Base-by-base conservation (phyloP, 495 filamentous ascomycete species). In the Xylaria venustula region DNA sequence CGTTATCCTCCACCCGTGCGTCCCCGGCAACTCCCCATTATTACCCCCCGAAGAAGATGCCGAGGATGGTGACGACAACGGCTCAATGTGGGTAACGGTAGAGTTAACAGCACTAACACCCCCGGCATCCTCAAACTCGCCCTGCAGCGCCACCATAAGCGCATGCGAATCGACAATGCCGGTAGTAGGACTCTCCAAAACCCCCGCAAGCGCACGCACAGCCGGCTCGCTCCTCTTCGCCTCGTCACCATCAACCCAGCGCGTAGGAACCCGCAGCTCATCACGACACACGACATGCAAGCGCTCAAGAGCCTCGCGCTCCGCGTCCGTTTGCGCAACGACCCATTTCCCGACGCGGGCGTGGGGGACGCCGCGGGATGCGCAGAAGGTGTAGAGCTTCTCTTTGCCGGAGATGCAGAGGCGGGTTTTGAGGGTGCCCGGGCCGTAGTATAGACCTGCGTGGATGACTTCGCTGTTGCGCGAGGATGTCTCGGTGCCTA, bases 381-480 rank as follows among this genome's bases (percentile, higher is more conserved):
- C 68, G 80, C 93, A 97, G 50, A 93, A 84, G 9, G 80, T 79
- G 75, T 98, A 98, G 64, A 98, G 77, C 74, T 90, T 78, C 41
- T 87, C 66, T 52, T 85, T 84, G 58, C 94, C 94, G 45, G 73
- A 68, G 66, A 97, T 81, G 75, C 94, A 98, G 51, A 98, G 86
- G 1, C 73, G 72, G 0, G 94, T 92, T 74, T 98, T 98, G 15
- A 97, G 84, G 0, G 86, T 87, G 37, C 72, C 69, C 19, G 81
- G 70, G 36, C 89, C 89, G 76, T 98, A 98, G 79, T 98, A 98
- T 44, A 98, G 83, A 41, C 95, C 95, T 1, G 90, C 94, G 67
- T 98, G 94, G 58, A 98, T 96, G 42, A 98, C 93, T 83, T 97
- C 94, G 63, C 91, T 96, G 75, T 97, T 98, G 62, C 93, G 86